Evolutionary conservation across 2,329 filamentous ascomycete genomes (phyloP), one percentile per base, ranked within the genome.

Genomic region (Nemania sp.): DNA sequence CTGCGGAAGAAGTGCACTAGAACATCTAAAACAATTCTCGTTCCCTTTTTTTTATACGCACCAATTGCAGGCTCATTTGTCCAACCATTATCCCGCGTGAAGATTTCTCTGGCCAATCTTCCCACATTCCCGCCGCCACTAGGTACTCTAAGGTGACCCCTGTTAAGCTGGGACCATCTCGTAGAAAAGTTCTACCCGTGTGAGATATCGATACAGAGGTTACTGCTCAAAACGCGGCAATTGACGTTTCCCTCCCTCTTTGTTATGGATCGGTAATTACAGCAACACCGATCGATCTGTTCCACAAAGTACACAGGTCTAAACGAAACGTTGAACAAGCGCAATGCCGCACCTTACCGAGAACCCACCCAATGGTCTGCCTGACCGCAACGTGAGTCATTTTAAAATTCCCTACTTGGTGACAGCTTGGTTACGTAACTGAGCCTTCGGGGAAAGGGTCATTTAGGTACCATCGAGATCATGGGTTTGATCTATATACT

Each of bases 311-410:
- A n/a, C n/a, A n/a, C n/a, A n/a, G n/a, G 25, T 29, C 25, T 29
- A 3, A 7, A 29, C 7, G 25, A 29, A 34, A 60, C 37, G 29
- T 17, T 56, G 58, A 57, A 62, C 57, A 46, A 57, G 32, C 51
- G 32, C 15, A 47, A 51, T 66, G 67, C 69, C 69, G 69, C 57
- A 42, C 39, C 37, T 69, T 68, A 54, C 69, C 69, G 69, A 57
- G 52, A 65, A 64, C 67, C 66, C 65, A 67, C 67, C 34, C 9
- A 45, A 51, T 48, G 62, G 57, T 63, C 51, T 62, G 15, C 32
- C 48, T 32, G 32, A 18, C 35, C 48, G 17, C 11, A 21, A 43
- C 43, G 9, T 12, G 18, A 34, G 15, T 25, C 17, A 21, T 40
- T n/a, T n/a, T 37, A 56, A 53, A 57, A 45, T 29, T 42, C 25